Evolutionary conservation across 495 filamentous ascomycete species (phyloP), one percentile per base, ranked within the genome.

Genomic region (Neurospora cerealis): DNA sequence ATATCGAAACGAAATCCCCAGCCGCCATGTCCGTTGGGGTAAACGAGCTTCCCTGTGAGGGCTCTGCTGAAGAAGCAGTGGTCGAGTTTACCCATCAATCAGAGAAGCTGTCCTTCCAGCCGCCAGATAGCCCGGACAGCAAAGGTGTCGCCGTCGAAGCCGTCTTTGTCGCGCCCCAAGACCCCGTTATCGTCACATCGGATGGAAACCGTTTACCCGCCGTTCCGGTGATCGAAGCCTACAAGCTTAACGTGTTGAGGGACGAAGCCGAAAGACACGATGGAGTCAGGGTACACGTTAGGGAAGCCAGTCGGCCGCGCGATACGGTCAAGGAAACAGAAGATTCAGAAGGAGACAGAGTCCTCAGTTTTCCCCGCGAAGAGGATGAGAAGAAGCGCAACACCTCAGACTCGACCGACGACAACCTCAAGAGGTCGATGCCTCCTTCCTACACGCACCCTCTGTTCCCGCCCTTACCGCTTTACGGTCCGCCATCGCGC

Each of bases 381-480:
- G 72, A 75, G 10, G 69, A 46, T 24, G 19, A 75, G 40, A 48
- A 74, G 24, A 38, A 69, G 7, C 74, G 74, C 28, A 78, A 74
- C 48, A 15, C 46, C 24, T 62, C 54, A 13, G 54, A 66, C 39
- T 75, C 82, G 36, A 73, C 77, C 2, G 80, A 82, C 19, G 81
- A 79, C 8, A 84, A 81, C 13, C 75, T 87, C 6, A 78, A 77
- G 69, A 80, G 74, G 73, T 72, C 83, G n/a, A 85, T 86, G 78
- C 89, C 90, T 0, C 87, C 90, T 2, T 87, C 89, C 5, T 84
- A 88, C 77, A 93, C 91, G 8, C 91, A 97, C 78, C 94, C 95
- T 9, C 82, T 97, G 1, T 98, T 98, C 77, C 95, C 95, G 13
- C 92, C 93, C 10, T 81, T 98, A 17, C 95, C 95, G 0, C 83